Base-by-base conservation (phyloP, 176 grass and related monocot genomes). In the Tillandsia fasciculata region DNA sequence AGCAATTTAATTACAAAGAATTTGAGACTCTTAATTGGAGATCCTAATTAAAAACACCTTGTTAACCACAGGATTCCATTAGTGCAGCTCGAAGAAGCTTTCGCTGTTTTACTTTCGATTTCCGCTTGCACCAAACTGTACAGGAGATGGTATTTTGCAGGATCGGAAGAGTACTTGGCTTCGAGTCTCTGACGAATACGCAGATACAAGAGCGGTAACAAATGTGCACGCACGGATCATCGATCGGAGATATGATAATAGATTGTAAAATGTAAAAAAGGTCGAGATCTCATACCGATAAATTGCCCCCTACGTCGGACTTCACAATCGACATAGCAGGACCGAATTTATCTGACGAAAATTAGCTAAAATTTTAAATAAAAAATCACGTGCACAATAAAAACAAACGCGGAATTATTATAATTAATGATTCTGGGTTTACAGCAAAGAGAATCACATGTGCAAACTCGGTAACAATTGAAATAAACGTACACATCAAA, bases 21-120 rank as follows among this genome's bases (percentile, higher is more conserved):
- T 26, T 65, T 24, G 59, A 49, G 61, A 26, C 18, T 51, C 22
- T 18, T n/a, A n/a, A n/a, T n/a, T 10, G 15, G 20, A 20, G 20
- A 20, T 20, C 20, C 20, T 20, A 20, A 20, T 20, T 20, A 15
- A 24, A 64, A 49, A n/a, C 13, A 84, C 82, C 82, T 79, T 64
- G 82, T 84, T 70, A 84, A 74, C 82, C 82, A 84, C 48, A 84
- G 82, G 67, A 84, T 47, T 10, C 70, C 76, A 79, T 84, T 84
- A 59, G 70, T 59, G 52, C 82, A 84, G 63, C 82, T 84, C 26
- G 76, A 84, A 56, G 82, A 77, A 52, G 70, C 77, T 75, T 79
- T 84, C 12, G 76, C 70, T 26, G 82, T 84, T 65, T 79, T 74
- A 69, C 76, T 42, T 51, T 84, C 51, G 17, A 79, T 22, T 64